A percentile compares a stretch with the other conserved stretches of the same genome.
Conservation (phyloP, 371 early-diverging fungal genomes). For the Lichtheimia ornata region DNA sequence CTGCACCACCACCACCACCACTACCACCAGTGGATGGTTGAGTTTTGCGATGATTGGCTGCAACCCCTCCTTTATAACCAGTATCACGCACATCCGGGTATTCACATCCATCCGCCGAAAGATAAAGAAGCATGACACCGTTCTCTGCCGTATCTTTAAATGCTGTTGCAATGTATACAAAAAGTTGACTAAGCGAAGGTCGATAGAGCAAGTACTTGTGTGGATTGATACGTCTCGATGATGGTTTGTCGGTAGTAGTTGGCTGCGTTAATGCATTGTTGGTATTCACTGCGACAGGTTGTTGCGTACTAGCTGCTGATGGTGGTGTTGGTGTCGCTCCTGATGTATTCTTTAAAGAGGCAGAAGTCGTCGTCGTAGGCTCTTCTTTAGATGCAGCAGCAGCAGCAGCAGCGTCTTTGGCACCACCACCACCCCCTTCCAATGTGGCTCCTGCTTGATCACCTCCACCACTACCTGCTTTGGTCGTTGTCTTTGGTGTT, state of each 20-base stretch:
- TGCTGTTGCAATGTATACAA: slow-evolving; percentile 87
- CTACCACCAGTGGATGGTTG: not conserved
- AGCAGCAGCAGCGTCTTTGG: not conserved
- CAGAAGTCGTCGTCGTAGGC: not conserved
- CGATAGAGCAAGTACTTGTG: slow-evolving; percentile 92
- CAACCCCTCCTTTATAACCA: slow-evolving; percentile 77
- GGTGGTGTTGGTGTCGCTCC: slow-evolving; percentile 10
- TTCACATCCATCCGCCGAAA: slow-evolving; percentile 88
- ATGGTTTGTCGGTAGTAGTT: slow-evolving; percentile 8
- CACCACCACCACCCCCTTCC: too few species aligned
- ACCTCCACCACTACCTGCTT: not conserved
- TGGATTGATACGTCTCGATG: slow-evolving; percentile 71
- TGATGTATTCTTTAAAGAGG: not conserved
- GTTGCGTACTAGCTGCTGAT: slow-evolving; percentile 6
- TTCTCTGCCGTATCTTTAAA: slow-evolving; percentile 89
- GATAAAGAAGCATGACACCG: slow-evolving; percentile 81
- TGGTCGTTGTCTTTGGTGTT: not conserved
- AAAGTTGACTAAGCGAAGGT: slow-evolving; percentile 84
- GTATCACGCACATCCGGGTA: slow-evolving; percentile 31
- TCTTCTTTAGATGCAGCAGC: not conserved
- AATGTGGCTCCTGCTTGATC: not conserved
- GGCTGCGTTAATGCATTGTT: not conserved
- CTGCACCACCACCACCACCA: too few species aligned
- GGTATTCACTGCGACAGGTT: not conserved
- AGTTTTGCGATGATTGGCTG: slow-evolving; percentile 42